phyloP scores from a whole-genome alignment of 2,329 filamentous ascomycete genomes.

The Neopestalotiopsis sp. region DNA sequence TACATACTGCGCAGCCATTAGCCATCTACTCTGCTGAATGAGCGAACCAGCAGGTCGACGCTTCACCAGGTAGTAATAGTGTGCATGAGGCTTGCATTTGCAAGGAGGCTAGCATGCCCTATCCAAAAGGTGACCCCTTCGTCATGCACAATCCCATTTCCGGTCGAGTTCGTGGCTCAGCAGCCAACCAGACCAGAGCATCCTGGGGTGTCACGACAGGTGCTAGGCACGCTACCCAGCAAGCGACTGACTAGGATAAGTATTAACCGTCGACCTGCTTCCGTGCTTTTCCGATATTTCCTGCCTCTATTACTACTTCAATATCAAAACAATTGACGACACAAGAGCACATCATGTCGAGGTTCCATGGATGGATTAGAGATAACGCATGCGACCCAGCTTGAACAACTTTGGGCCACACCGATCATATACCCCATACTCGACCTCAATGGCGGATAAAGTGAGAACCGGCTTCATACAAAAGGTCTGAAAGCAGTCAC shows the following conservation, averaged over 20 bases:
- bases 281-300: conserved; percentile 11
- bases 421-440: background rate
- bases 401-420: background rate
- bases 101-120: conserved; percentile 1
- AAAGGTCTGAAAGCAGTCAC: background rate
- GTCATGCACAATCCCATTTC: background rate
- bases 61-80: background rate
- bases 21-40: background rate
- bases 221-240: background rate
- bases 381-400: background rate
- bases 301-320: background rate
- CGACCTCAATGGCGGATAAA: background rate
- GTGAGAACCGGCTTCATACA: background rate
- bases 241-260: background rate
- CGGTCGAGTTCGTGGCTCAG: background rate
- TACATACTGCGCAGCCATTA: background rate
- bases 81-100: background rate
- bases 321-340: background rate
- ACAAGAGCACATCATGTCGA: background rate
- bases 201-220: background rate
- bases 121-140: background rate
- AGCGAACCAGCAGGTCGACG: background rate
- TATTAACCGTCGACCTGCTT: background rate
- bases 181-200: background rate
- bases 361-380: background rate